Evolutionary conservation across 2,329 filamentous ascomycete genomes (phyloP), one percentile per base, ranked within the genome.

Genomic region (Thielaviopsis musarum): DNA sequence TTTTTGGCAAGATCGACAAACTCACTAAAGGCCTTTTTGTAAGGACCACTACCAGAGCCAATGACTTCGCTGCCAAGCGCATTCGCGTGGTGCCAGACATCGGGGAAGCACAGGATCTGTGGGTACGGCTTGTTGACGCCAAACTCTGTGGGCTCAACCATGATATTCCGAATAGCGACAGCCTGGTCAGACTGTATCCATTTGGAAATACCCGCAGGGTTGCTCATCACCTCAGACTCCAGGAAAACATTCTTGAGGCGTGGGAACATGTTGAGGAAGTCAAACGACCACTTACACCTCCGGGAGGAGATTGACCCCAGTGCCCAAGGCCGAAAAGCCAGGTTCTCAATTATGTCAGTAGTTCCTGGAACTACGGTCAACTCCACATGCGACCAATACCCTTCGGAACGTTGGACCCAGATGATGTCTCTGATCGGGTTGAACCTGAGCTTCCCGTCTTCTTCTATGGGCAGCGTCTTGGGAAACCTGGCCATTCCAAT

Each of bases 211-310:
- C 52, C 26, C 9, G 19, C 45, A 5, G 48, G 53, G 26, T 59
- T 56, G 9, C n/a, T 22, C 6, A 48, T 22, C 5, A 15, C 19
- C 3, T 41, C 48, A 21, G 56, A 58, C 30, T 52, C 28, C 19
- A 58, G 41, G 30, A 61, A 61, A 6, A 61, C 52, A 21, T 59
- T 56, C 45, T 61, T 59, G 3, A 61, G 45, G 17, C 38, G 38
- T 10, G 52, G 28, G 22, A 61, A 61, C 15, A 22, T 38, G 26
- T 56, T 53, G 7, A 61, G 45, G 28, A 61, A 58, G 5, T 13
- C 30, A 24, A 58, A 49, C n/a, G 45, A 41, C 15, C 17, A 30
- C 19, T 49, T 38, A n/a, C 58, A 51, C 21, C 21, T 52, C 19
- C 21, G 51, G 26, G 9, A 13, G 28, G 49, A 12, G 4, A 21